phyloP scores from a whole-genome alignment of 2,329 filamentous ascomycete species.

The Macrophomina pseudophaseolina region DNA sequence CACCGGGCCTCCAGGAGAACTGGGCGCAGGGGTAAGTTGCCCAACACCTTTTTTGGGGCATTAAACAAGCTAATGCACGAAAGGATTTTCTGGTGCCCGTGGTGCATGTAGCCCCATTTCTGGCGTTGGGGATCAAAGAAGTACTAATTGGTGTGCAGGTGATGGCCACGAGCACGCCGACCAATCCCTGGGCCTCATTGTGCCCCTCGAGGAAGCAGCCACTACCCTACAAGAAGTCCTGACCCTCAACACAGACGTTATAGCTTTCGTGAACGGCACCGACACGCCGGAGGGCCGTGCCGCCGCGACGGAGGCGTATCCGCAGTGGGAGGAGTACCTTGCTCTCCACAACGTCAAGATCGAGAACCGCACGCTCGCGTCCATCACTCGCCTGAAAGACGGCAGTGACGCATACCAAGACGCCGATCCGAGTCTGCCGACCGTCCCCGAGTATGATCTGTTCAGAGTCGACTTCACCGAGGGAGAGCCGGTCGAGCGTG shows the following conservation, averaged over 20 bases:
- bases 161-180: conserved; percentile 18
- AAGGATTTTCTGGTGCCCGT: conserved; percentile 13
- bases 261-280: conserved; percentile 21
- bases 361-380: conserved; percentile 4
- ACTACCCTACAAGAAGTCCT: not conserved
- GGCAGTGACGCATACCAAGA: not conserved
- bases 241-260: conserved; percentile 10
- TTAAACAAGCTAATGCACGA: too few species aligned
- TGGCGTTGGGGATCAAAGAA: too few species aligned
- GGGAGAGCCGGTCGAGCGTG: conserved; percentile 2
- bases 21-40: not conserved
- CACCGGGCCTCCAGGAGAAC: not conserved
- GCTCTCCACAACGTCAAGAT: not conserved
- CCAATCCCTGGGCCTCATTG: conserved; percentile 2
- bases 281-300: conserved; percentile 3
- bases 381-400: not conserved
- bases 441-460: not conserved
- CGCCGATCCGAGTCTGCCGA: not conserved
- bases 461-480: not conserved
- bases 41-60: too few species aligned
- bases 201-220: not conserved
- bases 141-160: too few species aligned
- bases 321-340: conserved; percentile 9
- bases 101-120: not conserved
- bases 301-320: not conserved